Base-by-base conservation (phyloP, 352 stramenopile species). In the Phytophthora pluvialis region DNA sequence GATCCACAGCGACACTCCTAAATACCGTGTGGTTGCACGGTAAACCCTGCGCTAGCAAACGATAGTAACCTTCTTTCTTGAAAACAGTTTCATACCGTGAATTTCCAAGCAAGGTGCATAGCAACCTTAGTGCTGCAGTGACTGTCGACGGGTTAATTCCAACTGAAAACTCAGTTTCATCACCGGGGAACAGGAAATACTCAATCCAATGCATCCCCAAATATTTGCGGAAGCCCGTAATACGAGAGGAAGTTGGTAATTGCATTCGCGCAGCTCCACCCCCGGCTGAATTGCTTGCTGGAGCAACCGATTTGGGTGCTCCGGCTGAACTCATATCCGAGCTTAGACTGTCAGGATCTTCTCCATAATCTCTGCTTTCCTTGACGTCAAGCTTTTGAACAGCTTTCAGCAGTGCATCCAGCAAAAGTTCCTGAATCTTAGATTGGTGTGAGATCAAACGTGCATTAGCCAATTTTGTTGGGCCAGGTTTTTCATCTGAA, bases 301-400 rank as follows among this genome's bases (percentile, higher is more conserved):
- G 15, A 36, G 9, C n/a, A 62, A 35, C 11, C 15, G 25, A 5
- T 46, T 55, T 65, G 3, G 39, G 36, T 25, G 44, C 38, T 28
- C 45, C 42, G 1, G 33, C 49, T 35, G 32, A 32, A 43, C 13
- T 31, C 5, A 29, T 39, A 47, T 61, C 67, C n/a, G 50, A 35
- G 11, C 16, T 32, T 16, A 57, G 18, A 29, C 10, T 49, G 21
- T 71, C 49, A 25, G 21, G 64, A 1, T 68, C 44, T 26, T 88
- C 73, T 32, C 77, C 70, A 42, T 70, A 49, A 16, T 90, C 77
- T 42, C 80, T 87, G 40, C 51, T 80, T 60, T 88, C 78, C 60
- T 93, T 93, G 28, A 91, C 29, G 47, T 93, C 84, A 29, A 86
- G 73, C 28, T 93, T 93, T 52, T 89, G 80, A 5, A 90, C 81